Base-by-base conservation (phyloP, 768 basidiomycete species). In the Pulveroboletus sp. region DNA sequence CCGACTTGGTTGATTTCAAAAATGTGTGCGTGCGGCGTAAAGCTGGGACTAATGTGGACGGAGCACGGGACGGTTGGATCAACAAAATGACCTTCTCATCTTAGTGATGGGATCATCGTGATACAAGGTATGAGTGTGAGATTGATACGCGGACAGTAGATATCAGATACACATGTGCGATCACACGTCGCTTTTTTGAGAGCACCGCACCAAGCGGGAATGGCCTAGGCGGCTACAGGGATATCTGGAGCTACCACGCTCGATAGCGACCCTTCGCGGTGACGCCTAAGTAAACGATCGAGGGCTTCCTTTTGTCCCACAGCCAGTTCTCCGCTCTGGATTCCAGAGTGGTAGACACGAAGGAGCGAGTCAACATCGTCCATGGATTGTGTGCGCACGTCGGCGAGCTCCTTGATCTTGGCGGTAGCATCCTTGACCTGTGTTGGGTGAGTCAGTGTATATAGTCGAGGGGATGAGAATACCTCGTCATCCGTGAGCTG, bases 391-490 rank as follows among this genome's bases (percentile, higher is more conserved):
- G 95, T 97, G 54, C 92, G 86, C 46, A 98, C 91, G 62, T 99
- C 97, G 10, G 97, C 97, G 46, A 99, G 85, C 70, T 97, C 94
- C 82, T 99, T 99, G 79, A 98, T 97, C 81, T 97, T 97, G 71
- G 87, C 85, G 4, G 97, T 98, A 24, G 92, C 95, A 57, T 98
- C 97, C 84, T 98, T 98, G 79, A 98, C 78, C 84, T 91, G 52
- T 37, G 21, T 21, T 4, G 19, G 40, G 20, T 2, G 23, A 9
- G 33, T 59, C 35, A 55, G 49, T n/a, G 19, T 7, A 40, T 29
- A 44, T 44, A 29, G 42, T 36, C 23, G 10, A 29, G 29, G 7
- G 9, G 12, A 40, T 37, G 17, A 24, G 27, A 47, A 7, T 45
- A 85, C 87, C 81, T 94, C 85, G 6, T 89, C 95, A 64, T 99